These are phyloP conservation scores for Asterophora parasitica DNA, from an alignment of 768 basidiomycete species.

Conservation along the genomic window DNA sequence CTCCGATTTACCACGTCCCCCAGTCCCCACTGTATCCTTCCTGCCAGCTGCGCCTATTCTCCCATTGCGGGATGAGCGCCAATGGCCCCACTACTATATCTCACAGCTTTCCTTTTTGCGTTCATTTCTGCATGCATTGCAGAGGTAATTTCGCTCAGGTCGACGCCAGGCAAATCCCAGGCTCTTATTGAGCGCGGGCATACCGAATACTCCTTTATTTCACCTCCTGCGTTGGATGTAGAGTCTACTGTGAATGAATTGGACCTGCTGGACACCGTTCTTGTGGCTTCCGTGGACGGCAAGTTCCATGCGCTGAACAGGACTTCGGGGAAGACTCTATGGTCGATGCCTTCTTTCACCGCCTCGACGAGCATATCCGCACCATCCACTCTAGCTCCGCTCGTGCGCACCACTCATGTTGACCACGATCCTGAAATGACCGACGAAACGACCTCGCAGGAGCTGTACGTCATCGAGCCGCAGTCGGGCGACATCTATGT, in stretches of 20 bases:
- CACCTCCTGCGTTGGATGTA: conserved; percentile 13
- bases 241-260: conserved; percentile 36
- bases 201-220: conserved; percentile 16
- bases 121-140: conserved; percentile 27
- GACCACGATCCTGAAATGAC: conserved; percentile 52
- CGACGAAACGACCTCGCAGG: conserved; percentile 50
- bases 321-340: conserved; percentile 73
- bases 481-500: conserved; percentile 93
- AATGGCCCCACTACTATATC: conserved; percentile 30
- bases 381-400: conserved; percentile 60
- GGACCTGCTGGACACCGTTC: conserved; percentile 74
- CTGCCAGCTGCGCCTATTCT: conserved; percentile 3
- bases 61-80: conserved; percentile 23
- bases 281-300: conserved; percentile 92
- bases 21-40: neutral
- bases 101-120: conserved; percentile 21
- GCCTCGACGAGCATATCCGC: conserved; percentile 32
- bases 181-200: conserved; percentile 23
- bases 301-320: conserved; percentile 92
- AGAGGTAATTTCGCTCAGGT: conserved; percentile 26
- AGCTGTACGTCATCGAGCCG: conserved; percentile 92
- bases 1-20: conserved; percentile 6
- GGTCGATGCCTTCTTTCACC: conserved; percentile 78
- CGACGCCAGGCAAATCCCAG: conserved; percentile 16
- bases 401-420: conserved; percentile 67